Conservation (phyloP, 148 eudicot species). For the Silene conica region DNA sequence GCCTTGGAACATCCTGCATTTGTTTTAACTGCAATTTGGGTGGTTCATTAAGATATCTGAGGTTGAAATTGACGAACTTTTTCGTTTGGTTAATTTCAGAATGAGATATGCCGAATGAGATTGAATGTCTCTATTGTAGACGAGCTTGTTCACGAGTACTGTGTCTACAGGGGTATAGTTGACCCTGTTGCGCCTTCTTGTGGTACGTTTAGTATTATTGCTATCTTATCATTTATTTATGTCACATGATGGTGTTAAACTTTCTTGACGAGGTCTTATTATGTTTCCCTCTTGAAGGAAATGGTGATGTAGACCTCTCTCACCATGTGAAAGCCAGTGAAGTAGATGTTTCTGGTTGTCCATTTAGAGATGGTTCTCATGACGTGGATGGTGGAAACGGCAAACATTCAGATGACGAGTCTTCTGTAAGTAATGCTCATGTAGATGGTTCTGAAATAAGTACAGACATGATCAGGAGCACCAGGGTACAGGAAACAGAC, state of each 20-base stretch:
- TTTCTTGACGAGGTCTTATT: background rate
- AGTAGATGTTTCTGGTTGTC: slow-evolving; percentile 34
- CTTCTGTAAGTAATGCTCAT: slow-evolving; percentile 40
- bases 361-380: slow-evolving; percentile 38
- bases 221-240: background rate
- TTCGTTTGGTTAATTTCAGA: slow-evolving; percentile 43
- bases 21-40: background rate
- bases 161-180: slow-evolving; percentile 87
- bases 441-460: slow-evolving; percentile 49
- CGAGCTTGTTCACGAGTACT: slow-evolving; percentile 85
- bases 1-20: too few relatives aligned
- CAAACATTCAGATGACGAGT: slow-evolving; percentile 55
- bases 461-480: slow-evolving; percentile 34
- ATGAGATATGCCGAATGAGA: slow-evolving; percentile 82
- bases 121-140: slow-evolving; percentile 67
- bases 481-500: slow-evolving; percentile 41
- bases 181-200: slow-evolving; percentile 37
- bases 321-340: slow-evolving; percentile 28
- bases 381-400: slow-evolving; percentile 38
- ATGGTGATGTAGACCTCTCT: slow-evolving; percentile 23
- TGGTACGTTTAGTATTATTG: slow-evolving; percentile 30
- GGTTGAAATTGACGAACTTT: slow-evolving; percentile 5
- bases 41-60: background rate
- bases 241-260: background rate
- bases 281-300: slow-evolving; percentile 15